These are phyloP conservation scores for Syzygium malaccense DNA, from an alignment of 441 rosid genomes.

Conservation along the genomic window DNA sequence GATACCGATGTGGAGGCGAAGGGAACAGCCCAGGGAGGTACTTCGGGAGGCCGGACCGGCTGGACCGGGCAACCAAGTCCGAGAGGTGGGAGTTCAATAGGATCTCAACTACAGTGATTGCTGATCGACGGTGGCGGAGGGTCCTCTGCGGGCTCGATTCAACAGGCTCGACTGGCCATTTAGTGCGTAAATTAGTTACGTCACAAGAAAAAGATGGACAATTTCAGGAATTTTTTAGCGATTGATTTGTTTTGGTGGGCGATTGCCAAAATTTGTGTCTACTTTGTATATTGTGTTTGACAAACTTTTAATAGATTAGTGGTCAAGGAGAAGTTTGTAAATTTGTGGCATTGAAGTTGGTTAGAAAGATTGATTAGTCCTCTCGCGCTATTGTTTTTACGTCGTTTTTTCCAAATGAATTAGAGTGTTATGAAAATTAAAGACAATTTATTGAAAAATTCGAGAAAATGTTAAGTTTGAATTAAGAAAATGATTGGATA, in stretches of 20 bases:
- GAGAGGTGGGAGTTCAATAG: not conserved
- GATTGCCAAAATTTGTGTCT: not conserved
- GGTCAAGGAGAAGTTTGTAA: not conserved
- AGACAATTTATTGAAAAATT: not conserved
- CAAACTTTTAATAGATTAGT: not conserved
- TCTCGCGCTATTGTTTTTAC: not conserved
- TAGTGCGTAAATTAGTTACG: too few relatives aligned
- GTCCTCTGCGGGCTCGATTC: too few relatives aligned
- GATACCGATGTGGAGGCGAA: too few relatives aligned
- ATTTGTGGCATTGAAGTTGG: not conserved
- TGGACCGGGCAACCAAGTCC: not conserved
- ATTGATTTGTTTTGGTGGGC: not conserved
- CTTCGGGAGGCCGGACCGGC: not conserved
- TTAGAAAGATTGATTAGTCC: not conserved
- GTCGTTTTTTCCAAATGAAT: not conserved
- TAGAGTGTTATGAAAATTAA: not conserved
- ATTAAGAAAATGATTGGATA: not conserved
- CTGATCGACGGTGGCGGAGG: not conserved
- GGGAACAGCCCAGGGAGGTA: not conserved
- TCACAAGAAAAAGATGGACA: too few relatives aligned
- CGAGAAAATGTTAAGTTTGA: not conserved
- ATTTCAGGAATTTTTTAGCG: too few relatives aligned
- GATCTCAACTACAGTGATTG: not conserved
- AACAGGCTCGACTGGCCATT: too few relatives aligned
- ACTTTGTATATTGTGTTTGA: not conserved